Percentiles rank a stretch among this genome's conserved stretches.
Conservation (phyloP, 768 basidiomycete genomes). For the Amylocystis lapponica region DNA sequence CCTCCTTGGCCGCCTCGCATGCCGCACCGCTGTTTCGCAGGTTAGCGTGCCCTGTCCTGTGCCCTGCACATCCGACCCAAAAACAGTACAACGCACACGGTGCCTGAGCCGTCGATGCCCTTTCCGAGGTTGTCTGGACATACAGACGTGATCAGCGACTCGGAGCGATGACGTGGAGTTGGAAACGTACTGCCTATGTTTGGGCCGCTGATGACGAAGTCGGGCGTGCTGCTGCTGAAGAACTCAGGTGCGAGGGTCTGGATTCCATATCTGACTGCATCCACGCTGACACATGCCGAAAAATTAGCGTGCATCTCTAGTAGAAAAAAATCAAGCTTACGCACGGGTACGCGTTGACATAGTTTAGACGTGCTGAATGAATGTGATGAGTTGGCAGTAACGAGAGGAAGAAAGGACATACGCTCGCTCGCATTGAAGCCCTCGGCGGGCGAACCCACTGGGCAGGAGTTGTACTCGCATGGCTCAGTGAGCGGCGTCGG, state of each 20-base stretch:
- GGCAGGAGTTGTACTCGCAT: conserved; percentile 30
- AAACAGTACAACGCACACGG: conserved; percentile 15
- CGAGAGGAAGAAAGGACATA: conserved; percentile 14
- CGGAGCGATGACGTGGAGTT: background rate
- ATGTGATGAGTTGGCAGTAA: background rate
- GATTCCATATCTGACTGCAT: conserved; percentile 33
- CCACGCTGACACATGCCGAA: conserved; percentile 22
- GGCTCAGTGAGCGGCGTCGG: conserved; percentile 21
- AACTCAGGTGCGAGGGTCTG: conserved; percentile 31
- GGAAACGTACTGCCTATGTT: conserved; percentile 24
- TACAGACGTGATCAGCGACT: background rate
- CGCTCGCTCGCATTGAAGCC: conserved; percentile 29
- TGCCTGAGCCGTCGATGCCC: conserved; percentile 18
- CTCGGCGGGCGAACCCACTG: conserved; percentile 25
- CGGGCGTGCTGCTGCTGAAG: conserved; percentile 26
- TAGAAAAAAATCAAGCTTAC: background rate
- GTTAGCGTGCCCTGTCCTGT: background rate
- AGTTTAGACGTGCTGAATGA: conserved; percentile 26
- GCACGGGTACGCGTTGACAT: conserved; percentile 32
- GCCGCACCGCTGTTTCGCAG: conserved; percentile 37
- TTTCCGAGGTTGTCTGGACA: conserved; percentile 13
- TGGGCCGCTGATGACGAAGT: conserved; percentile 33
- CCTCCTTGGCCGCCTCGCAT: conserved; percentile 40
- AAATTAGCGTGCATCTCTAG: background rate
- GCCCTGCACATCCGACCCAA: too few species aligned